Evolutionary conservation across 306 rosid genomes (phyloP), one percentile per base, ranked within the genome.

Genomic region (Vachellia pachyceras): DNA sequence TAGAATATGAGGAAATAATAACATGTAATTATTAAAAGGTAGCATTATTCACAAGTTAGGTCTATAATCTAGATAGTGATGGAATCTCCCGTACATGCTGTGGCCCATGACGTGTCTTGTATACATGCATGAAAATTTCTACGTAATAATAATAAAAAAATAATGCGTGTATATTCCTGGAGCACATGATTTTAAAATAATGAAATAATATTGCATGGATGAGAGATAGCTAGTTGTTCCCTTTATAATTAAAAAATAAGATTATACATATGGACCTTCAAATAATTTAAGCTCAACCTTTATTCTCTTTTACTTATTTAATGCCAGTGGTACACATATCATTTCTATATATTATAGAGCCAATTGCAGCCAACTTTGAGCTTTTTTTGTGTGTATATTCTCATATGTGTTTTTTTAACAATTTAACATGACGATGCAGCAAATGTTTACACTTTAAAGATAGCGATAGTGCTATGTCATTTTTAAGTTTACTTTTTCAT

Each of bases 61-160:
- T 50, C 7, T 17, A 17, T 52, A 23, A 0, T 52, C 20, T 52
- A 52, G 58, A 17, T 52, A 18, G 58, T 52, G n/a, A 58, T 58
- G 36, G 36, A 25, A 23, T 23, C 35, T 22, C 65, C 11, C 63
- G 5, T 22, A 20, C 36, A 8, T 10, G 22, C 65, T 10, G 22
- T 17, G 8, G 61, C 63, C 70, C 4, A 13, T 40, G 5, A 13
- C 1, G 5, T 12, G 33, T 23, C 73, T 69, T 76, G 73, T 81
- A 42, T 42, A 5, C 13, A 77, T 70, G 85, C 75, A 82, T 63
- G 82, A 44, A 40, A 58, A 61, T 3, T 71, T 39, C 36, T 69
- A 82, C 45, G 77, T 58, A 77, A 33, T 77, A 61, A 52, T 77
- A 61, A 52, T 52, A 17, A 18, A 52, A 10, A 17, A 52, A 17